Conservation (phyloP, 176 grass and related monocot species). For the Ampelocalamus luodianensis region DNA sequence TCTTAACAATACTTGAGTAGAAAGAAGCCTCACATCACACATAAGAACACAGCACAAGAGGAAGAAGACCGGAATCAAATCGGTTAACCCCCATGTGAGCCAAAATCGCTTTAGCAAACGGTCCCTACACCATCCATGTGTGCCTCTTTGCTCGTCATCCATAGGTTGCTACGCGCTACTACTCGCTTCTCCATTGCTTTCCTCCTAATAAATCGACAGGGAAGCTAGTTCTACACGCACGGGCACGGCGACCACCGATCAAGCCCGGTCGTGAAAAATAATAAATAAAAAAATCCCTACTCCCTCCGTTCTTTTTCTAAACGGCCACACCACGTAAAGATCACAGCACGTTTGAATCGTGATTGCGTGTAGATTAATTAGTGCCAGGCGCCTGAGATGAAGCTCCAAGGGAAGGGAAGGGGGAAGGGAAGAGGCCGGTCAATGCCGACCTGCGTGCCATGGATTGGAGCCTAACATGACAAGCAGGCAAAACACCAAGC, state of each 20-base stretch:
- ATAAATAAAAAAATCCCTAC: no score
- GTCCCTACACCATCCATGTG: background rate
- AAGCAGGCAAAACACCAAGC: background rate
- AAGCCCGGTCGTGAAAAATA: no score
- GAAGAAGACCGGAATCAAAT: background rate
- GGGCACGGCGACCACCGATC: no score
- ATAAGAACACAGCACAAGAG: background rate
- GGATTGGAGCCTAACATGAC: background rate
- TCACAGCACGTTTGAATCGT: background rate
- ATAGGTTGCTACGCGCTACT: background rate
- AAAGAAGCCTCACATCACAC: constrained; percentile 14
- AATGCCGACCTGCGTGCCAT: background rate
- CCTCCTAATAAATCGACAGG: no score
- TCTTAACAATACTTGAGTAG: background rate
- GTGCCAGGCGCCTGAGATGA: background rate
- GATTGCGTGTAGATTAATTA: background rate
- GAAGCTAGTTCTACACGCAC: background rate
- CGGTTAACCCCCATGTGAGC: constrained; percentile 7
- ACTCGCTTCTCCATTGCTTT: background rate
- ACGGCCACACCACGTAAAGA: background rate
- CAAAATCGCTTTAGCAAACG: background rate
- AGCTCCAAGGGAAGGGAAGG: background rate
- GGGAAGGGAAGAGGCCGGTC: no score
- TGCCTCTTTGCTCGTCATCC: background rate
- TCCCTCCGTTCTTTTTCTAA: background rate